Percentiles rank a stretch among this genome's conserved stretches.
phyloP scores from a whole-genome alignment of 73 alveolate genomes.

The Paramecium sonneborni region DNA sequence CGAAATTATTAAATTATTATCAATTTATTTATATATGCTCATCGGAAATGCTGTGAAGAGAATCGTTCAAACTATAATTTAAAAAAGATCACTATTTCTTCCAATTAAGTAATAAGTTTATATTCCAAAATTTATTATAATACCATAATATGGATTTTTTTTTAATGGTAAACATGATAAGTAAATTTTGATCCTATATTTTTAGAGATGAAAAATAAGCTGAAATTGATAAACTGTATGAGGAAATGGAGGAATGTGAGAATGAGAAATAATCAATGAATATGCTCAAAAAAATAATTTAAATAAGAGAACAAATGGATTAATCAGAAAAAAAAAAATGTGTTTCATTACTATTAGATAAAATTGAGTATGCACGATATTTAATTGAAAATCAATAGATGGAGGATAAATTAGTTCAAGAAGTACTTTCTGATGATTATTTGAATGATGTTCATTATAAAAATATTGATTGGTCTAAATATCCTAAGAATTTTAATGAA shows the following conservation, averaged over 20 bases:
- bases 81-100: background rate
- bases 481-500: background rate
- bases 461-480: background rate
- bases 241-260: background rate
- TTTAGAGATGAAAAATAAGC: background rate
- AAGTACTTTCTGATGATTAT: background rate
- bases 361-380: background rate
- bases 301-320: background rate
- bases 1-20: too few relatives aligned
- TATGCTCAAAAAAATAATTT: background rate
- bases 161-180: background rate
- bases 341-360: background rate
- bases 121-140: background rate
- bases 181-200: background rate
- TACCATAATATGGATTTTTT: background rate
- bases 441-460: background rate
- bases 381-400: background rate
- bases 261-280: background rate
- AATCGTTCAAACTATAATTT: background rate
- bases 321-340: conserved; percentile 8
- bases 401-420: background rate
- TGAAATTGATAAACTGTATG: background rate
- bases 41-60: background rate
- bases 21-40: background rate
- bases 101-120: background rate